Evolutionary conservation across 495 filamentous ascomycete species (phyloP).

Genomic region (Xylaria venustula): DNA sequence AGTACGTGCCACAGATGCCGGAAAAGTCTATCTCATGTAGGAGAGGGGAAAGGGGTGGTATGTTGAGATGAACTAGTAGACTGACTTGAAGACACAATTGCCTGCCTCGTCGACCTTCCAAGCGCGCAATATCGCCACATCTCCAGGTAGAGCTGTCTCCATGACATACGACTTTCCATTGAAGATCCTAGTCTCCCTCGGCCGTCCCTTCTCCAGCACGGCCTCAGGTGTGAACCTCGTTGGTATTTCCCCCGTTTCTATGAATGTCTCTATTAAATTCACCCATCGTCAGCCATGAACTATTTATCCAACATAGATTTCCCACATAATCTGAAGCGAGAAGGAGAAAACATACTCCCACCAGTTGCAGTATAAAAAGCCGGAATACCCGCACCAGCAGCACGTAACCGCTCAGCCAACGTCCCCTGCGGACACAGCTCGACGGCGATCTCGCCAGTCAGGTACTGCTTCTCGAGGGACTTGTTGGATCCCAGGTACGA

Average conservation of each 20-base stretch:
- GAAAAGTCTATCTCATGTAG: not conserved
- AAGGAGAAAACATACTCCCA: slow-evolving; percentile 38
- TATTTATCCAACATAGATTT: not conserved
- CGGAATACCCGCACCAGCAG: slow-evolving; percentile 65
- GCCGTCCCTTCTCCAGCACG: slow-evolving; percentile 52
- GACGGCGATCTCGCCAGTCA: slow-evolving; percentile 59
- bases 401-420: slow-evolving; percentile 60
- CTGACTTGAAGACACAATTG: slow-evolving; percentile 59
- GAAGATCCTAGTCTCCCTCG: slow-evolving; percentile 60
- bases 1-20: not conserved
- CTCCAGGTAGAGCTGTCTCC: slow-evolving; percentile 62
- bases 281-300: not conserved
- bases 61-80: not conserved
- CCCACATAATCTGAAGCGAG: not conserved
- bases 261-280: slow-evolving; percentile 45
- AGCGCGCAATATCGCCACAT: slow-evolving; percentile 62
- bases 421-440: slow-evolving; percentile 67
- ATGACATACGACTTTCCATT: slow-evolving; percentile 58
- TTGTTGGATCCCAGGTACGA: slow-evolving; percentile 65
- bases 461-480: slow-evolving; percentile 61
- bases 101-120: slow-evolving; percentile 65
- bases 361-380: slow-evolving; percentile 67
- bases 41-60: not conserved
- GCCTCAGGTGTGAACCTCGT: slow-evolving; percentile 51
- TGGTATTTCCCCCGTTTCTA: slow-evolving; percentile 62